phyloP scores from a whole-genome alignment of 2,329 filamentous ascomycete genomes.

The Fusarium graminum region DNA sequence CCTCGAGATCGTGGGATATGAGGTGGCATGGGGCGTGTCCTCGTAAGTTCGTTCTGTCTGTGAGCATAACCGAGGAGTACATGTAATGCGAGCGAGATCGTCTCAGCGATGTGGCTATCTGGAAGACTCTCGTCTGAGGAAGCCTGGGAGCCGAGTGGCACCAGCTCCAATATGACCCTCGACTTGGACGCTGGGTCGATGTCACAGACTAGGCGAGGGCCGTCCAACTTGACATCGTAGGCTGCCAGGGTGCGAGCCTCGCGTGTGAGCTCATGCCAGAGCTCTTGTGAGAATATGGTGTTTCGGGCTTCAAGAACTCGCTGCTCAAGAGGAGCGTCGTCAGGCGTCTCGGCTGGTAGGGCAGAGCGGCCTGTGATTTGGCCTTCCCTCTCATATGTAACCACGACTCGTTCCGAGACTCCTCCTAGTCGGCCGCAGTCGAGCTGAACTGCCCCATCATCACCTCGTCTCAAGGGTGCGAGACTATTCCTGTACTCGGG shows the following conservation, averaged over 20 bases:
- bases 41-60: conserved; percentile 76
- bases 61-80: conserved; percentile 85
- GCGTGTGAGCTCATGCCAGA: conserved; percentile 89
- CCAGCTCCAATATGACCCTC: conserved; percentile 74
- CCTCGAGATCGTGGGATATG: conserved; percentile 55
- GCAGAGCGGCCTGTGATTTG: conserved; percentile 69
- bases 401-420: conserved; percentile 72
- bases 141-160: conserved; percentile 65
- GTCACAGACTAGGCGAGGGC: conserved; percentile 68
- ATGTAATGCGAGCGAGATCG: conserved; percentile 75
- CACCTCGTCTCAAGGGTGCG: conserved; percentile 79
- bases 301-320: conserved; percentile 81
- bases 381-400: conserved; percentile 72
- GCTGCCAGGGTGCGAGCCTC: conserved; percentile 81
- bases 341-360: conserved; percentile 65
- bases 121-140: conserved; percentile 52
- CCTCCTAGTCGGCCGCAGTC: conserved; percentile 70
- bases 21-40: conserved; percentile 69
- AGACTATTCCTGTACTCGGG: conserved; percentile 76
- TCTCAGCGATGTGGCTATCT: conserved; percentile 70
- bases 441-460: conserved; percentile 80
- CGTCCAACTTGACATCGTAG: conserved; percentile 75
- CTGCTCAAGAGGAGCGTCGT: conserved; percentile 69
- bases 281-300: conserved; percentile 84
- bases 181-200: conserved; percentile 64